These are phyloP conservation scores for Crepidotus variabilis DNA, from an alignment of 768 basidiomycete species.

Conservation along the genomic window DNA sequence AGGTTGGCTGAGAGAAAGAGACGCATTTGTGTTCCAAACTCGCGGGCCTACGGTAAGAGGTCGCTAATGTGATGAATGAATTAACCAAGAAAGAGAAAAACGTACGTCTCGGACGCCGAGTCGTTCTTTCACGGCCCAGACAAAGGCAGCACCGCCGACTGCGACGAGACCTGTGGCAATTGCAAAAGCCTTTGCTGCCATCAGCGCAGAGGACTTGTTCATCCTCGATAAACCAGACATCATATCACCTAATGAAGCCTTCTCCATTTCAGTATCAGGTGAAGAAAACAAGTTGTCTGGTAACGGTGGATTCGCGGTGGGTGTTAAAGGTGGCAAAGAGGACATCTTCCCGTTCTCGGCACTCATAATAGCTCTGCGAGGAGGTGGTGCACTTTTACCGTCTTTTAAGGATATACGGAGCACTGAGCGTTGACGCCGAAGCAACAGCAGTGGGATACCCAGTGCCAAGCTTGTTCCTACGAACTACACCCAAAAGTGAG, in stretches of 20 bases:
- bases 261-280: conserved; percentile 6
- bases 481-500: conserved; percentile 15
- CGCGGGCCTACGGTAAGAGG: conserved; percentile 37
- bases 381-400: conserved; percentile 25
- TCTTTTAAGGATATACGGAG: conserved; percentile 23
- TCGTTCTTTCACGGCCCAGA: conserved; percentile 46
- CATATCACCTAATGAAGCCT: conserved; percentile 22
- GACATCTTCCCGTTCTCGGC: not conserved
- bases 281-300: conserved; percentile 7
- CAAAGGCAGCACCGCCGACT: conserved; percentile 37
- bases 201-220: conserved; percentile 46
- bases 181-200: conserved; percentile 60
- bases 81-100: conserved; percentile 7
- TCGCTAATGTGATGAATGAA: not conserved
- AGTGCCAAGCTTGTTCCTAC: conserved; percentile 28
- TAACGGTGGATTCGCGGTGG: conserved; percentile 5
- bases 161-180: conserved; percentile 62
- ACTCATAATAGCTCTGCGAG: conserved; percentile 17
- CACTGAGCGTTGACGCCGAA: conserved; percentile 27
- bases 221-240: conserved; percentile 33
- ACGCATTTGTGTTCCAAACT: conserved; percentile 61
- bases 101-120: conserved; percentile 57
- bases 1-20: conserved; percentile 38
- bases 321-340: conserved; percentile 2
- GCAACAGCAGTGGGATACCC: conserved; percentile 30